phyloP scores from a whole-genome alignment of 208 protist genomes.

The Crithidia expoeki region DNA sequence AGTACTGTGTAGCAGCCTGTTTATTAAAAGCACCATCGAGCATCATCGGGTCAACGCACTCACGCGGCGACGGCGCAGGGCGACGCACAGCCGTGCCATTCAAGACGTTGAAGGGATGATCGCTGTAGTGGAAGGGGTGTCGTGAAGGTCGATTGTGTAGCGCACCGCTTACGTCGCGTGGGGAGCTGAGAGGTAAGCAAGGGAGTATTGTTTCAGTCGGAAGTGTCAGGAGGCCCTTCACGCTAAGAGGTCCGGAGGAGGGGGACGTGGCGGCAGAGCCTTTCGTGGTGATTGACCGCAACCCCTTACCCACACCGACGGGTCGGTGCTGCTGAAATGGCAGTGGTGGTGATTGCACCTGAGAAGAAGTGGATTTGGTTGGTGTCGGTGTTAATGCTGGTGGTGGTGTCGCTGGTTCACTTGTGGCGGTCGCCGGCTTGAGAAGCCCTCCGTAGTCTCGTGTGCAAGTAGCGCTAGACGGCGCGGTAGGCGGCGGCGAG shows the following conservation, averaged over 20 bases:
- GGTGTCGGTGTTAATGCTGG: too few species aligned
- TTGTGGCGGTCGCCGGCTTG: background rate
- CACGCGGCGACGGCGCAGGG: background rate
- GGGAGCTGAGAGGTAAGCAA: background rate
- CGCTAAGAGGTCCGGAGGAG: background rate
- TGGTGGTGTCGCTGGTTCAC: background rate
- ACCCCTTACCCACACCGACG: background rate
- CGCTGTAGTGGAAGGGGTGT: background rate
- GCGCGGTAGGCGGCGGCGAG: slow-evolving; percentile 1
- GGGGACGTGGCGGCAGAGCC: slow-evolving; percentile 3
- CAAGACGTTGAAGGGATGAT: background rate
- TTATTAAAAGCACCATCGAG: background rate
- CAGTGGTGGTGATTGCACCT: too few species aligned
- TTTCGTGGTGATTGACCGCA: slow-evolving; percentile 14
- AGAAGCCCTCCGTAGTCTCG: background rate
- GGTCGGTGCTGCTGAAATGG: background rate
- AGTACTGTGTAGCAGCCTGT: background rate
- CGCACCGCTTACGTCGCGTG: too few species aligned
- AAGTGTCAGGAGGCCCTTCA: background rate
- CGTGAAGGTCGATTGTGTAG: too few species aligned
- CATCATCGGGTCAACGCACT: background rate
- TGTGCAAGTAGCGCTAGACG: background rate
- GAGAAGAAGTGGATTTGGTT: too few species aligned
- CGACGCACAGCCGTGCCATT: slow-evolving; percentile 7
- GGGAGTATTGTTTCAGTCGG: background rate